Evolutionary conservation across 208 protist genomes (phyloP), one percentile per base, ranked within the genome.

Genomic region (Acanthamoeba castellanii): DNA sequence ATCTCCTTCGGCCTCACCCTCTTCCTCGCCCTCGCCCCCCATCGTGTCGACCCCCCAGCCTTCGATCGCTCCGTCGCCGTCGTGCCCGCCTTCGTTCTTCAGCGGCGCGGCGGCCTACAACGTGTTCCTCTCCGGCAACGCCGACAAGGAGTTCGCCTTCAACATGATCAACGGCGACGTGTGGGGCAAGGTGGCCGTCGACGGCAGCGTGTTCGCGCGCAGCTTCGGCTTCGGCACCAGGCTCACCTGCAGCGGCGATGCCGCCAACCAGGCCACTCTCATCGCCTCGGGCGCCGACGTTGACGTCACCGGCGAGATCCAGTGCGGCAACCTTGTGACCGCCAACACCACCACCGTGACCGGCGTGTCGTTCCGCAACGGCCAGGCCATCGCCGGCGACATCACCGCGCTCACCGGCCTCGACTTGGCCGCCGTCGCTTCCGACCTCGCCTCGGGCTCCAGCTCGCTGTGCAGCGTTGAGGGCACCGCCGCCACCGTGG

Each of bases 161-260:
- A 89, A 89, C 81, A 57, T 89, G 50, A 64, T 11, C 81, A 66
- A 66, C 52, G 81, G 81, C 81, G 81, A 89, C 81, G 32, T 89
- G 25, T 57, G 52, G 81, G 81, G 81, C n/a, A 30, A 45, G 25
- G 30, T 64, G 22, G 81, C 81, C 81, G 81, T 89, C 81, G 52
- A 57, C 52, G 81, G 81, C 81, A 89, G 50, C 81, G 30, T 89
- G 14, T 27, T 30, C n/a, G 50, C 81, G 6, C 59, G 59, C 59
- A 66, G 59, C 34, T 81, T 81, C 18, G 70, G 68, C 68, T 37
- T 74, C 68, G 68, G 68, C 68, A 74, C 68, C 22, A 32, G 68
- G 27, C 68, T 74, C 68, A 74, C 68, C 30, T 74, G 68, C 68
- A 42, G 18, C 14, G 68, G 42, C 25, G 76, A 16, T 3, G 27